Base-by-base conservation (phyloP, 2,329 filamentous ascomycete species). In the Seiridium unicorne region DNA sequence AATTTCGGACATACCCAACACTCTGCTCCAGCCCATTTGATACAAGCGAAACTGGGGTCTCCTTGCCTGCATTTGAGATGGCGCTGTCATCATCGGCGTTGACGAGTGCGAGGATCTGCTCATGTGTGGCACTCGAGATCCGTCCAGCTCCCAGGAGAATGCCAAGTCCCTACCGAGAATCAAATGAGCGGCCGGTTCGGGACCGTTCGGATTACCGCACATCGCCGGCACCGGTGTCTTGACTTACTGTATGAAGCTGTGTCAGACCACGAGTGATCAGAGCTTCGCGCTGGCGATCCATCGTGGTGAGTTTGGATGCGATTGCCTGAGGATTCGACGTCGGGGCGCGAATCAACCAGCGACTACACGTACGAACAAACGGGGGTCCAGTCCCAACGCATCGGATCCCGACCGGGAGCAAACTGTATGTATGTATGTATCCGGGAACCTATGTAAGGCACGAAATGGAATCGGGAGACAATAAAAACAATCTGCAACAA, bases 151-250 rank as follows among this genome's bases (percentile, higher is more conserved):
- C 67, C 11, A 68, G 62, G 0, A 69, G 44, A n/a, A 69, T 68
- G 3, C 66, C 66, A 26, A 69, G 61, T 32, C 66, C 66, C 66
- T 69, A 3, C 81, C 5, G 9, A 18, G 13, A 8, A 48, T 7
- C 13, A 8, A 35, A 32, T 48, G 6, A 38, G n/a, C 11, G 38
- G n/a, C 11, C 32, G 10, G 8, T 48, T 13, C 18, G 18, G 18
- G 7, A 32, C 9, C 8, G 42, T 4, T 38, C 7, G 11, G 38
- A 10, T 36, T 36, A 7, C 35, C 44, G 9, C 44, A 11, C n/a
- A 54, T 36, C 7, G 11, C 5, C 18, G 36, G 11, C 32, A 10
- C 34, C 13, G 9, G 11, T 31, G 36, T 18, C 35, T 11, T 6
- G 26, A 57, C 55, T 35, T 34, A 57, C 55, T 18, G 44, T 47